phyloP scores from a whole-genome alignment of 2,329 filamentous ascomycete species.

The Rhexocercosporidium sp. region DNA sequence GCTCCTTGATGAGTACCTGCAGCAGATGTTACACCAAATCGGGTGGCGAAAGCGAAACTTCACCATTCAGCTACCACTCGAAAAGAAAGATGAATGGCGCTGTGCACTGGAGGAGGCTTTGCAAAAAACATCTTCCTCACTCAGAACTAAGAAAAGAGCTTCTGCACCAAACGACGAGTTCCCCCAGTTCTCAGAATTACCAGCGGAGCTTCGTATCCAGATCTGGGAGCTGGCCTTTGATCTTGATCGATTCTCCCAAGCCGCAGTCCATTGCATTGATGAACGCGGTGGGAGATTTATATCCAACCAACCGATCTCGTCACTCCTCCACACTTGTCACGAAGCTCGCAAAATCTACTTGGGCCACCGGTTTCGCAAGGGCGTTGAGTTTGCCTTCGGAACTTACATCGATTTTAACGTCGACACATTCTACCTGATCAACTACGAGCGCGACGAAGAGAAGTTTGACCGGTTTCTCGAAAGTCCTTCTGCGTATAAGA shows the following conservation, averaged over 20 bases:
- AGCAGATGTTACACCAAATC: neutral
- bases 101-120: neutral
- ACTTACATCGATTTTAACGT: neutral
- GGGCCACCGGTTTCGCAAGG: neutral
- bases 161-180: neutral
- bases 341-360: neutral
- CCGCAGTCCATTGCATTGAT: neutral
- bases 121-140: neutral
- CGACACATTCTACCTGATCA: neutral
- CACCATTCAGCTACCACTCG: neutral
- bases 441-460: neutral
- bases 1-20: neutral
- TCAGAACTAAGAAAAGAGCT: neutral
- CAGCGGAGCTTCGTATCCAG: neutral
- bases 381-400: neutral
- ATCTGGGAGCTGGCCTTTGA: neutral
- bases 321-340: neutral
- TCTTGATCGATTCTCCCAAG: neutral
- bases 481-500: neutral
- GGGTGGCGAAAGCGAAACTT: neutral
- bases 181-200: neutral
- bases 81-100: neutral
- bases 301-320: conserved; percentile 1
- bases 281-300: conserved; percentile 1
- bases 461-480: neutral